Evolutionary conservation across 129 eudicot species (phyloP), one percentile per base, ranked within the genome.

Genomic region (Mikania micrantha): DNA sequence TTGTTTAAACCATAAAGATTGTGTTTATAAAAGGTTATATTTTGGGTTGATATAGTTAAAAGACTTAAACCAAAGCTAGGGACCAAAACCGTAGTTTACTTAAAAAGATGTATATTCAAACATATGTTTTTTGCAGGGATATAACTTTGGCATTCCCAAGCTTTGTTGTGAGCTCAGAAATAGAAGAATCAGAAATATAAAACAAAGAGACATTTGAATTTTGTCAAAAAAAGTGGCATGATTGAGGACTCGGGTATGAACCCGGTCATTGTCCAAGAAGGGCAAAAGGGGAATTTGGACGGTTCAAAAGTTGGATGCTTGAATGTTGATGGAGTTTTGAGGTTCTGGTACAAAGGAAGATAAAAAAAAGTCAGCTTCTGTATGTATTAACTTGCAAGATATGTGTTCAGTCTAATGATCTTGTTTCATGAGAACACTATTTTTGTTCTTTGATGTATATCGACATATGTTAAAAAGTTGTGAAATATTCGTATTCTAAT

Each of bases 91-190:
- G n/a, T n/a, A n/a, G n/a, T n/a, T n/a, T n/a, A n/a, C n/a, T n/a
- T n/a, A n/a, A n/a, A 48, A 9, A 45, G 53, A 13, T 12, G 21
- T 29, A 20, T 52, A 12, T 53, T 8, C n/a, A 22, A 57, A 16
- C 41, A 27, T 32, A 31, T 29, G 36, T 21, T 39, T 22, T 50
- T 0, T 67, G 57, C 86, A 89, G 99, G 95, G 99, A 94, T 59
- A 89, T 94, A 60, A 86, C 99, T 0, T 25, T 89, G 68, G 93
- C 95, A 3, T 94, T 94, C 66, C 99, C 99, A 1, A 94, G 99
- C 81, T 94, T 94, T 79, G 90, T 85, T 74, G 45, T 89, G 49
- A 74, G 45, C 56, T 65, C 95, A 15, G 99, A 89, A 74, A 79
- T 79, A 31, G 90, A 85, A 50, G 92, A 93, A 63, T 78, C 76